These are phyloP conservation scores for Podila horticola DNA, from an alignment of 192 early-diverging fungal species.

Conservation along the genomic window DNA sequence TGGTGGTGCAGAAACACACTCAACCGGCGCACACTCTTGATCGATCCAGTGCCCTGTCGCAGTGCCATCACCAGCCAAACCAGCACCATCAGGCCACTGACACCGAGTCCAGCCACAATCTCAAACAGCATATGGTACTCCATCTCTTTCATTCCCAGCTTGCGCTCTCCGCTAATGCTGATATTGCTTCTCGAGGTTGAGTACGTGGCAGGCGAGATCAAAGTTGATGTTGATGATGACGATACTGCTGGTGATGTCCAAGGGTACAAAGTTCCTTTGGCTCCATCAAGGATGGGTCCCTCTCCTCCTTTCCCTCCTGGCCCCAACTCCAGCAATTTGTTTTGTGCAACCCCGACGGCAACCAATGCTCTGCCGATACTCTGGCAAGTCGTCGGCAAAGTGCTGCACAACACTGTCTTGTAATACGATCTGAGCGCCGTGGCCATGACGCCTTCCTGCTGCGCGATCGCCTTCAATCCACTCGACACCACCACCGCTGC, in stretches of 20 bases:
- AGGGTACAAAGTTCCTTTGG: too few relatives aligned
- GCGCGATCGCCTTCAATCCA: neutral
- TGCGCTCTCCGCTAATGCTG: neutral
- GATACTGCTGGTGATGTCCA: neutral
- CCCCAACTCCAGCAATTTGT: neutral
- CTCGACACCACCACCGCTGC: neutral
- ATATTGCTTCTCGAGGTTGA: neutral
- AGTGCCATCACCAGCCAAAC: conserved; percentile 32
- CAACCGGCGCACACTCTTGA: neutral
- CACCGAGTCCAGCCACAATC: conserved; percentile 20
- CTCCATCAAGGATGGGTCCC: neutral
- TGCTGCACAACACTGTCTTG: conserved; percentile 16
- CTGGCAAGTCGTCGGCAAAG: conserved; percentile 10
- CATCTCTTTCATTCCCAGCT: conserved; percentile 36
- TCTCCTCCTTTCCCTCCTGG: neutral
- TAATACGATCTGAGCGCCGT: conserved; percentile 16
- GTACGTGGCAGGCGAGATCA: neutral
- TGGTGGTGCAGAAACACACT: conserved; percentile 2
- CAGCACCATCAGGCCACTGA: conserved; percentile 21
- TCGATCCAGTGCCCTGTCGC: conserved; percentile 2
- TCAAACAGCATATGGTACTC: conserved; percentile 40
- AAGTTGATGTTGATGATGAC: neutral
- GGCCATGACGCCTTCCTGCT: neutral
- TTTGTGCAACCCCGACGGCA: neutral
- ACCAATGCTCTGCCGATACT: neutral